Conservation (phyloP, 345 rosid species). For the Hypericum androsaemum region DNA sequence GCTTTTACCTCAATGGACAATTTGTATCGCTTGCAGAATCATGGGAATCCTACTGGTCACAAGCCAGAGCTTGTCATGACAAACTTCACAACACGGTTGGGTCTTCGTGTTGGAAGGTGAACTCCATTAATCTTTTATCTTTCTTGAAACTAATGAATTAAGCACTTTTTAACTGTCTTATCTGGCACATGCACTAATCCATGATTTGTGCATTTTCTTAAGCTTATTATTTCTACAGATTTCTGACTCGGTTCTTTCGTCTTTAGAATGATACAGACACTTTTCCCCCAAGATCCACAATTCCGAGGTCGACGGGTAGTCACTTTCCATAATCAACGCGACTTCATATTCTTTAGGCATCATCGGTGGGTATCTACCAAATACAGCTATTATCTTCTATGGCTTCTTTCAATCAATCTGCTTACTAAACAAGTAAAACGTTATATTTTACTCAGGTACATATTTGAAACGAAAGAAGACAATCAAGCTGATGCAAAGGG, state of each 20-base stretch:
- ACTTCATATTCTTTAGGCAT: constrained; percentile 87
- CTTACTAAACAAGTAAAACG: constrained; percentile 5
- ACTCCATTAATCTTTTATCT: background rate
- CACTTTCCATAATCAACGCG: constrained; percentile 94
- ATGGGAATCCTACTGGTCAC: constrained; percentile 92
- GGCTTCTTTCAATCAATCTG: background rate
- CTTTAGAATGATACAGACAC: constrained; percentile 62
- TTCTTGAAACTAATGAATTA: no score
- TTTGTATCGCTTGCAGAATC: constrained; percentile 38
- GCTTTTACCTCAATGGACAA: background rate
- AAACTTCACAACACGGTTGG: constrained; percentile 85
- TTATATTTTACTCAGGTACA: constrained; percentile 36
- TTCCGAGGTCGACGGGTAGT: constrained; percentile 85
- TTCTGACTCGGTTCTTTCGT: constrained; percentile 7
- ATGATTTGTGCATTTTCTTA: background rate
- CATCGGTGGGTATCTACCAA: constrained; percentile 46
- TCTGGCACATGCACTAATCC: no score
- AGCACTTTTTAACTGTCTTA: no score
- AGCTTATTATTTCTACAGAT: background rate
- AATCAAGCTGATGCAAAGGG: constrained; percentile 40
- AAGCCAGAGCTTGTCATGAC: constrained; percentile 74
- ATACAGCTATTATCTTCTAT: background rate
- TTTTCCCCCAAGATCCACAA: constrained; percentile 75
- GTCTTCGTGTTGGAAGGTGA: constrained; percentile 88
- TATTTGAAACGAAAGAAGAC: constrained; percentile 62